Conservation (phyloP, 495 filamentous ascomycete species). For the Xylaria palmicola region DNA sequence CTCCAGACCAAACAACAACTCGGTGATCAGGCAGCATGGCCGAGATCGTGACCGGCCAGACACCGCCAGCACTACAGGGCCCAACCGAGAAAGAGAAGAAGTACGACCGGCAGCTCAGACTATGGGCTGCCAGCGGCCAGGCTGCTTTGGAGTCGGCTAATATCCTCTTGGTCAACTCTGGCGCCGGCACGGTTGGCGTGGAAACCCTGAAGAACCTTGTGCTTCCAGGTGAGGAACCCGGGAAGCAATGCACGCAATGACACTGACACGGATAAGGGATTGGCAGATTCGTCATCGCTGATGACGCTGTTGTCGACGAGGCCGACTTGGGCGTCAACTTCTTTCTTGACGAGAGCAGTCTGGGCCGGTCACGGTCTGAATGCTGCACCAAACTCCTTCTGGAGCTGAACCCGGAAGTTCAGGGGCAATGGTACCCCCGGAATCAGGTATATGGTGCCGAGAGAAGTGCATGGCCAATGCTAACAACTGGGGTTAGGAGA, state of each 20-base stretch:
- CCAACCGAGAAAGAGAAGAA: conserved; percentile 87
- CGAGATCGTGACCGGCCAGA: conserved; percentile 48
- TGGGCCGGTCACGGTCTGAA: conserved; percentile 80
- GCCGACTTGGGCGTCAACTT: conserved; percentile 93
- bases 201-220: conserved; percentile 97
- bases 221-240: conserved; percentile 59
- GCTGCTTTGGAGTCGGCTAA: conserved; percentile 85
- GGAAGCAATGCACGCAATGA: neutral
- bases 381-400: conserved; percentile 70
- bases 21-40: conserved; percentile 36
- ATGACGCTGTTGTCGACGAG: conserved; percentile 73
- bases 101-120: conserved; percentile 92
- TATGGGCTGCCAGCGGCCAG: conserved; percentile 94
- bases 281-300: conserved; percentile 91
- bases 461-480: conserved; percentile 18
- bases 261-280: conserved; percentile 58
- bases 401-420: conserved; percentile 95
- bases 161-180: conserved; percentile 83
- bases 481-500: conserved; percentile 21
- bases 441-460: conserved; percentile 29
- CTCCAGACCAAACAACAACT: conserved; percentile 7
- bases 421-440: conserved; percentile 61
- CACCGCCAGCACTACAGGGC: conserved; percentile 54
- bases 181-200: conserved; percentile 77
- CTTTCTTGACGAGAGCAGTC: conserved; percentile 76